Base-by-base conservation (phyloP, 2,329 filamentous ascomycete species). In the Talaromyces sp. region DNA sequence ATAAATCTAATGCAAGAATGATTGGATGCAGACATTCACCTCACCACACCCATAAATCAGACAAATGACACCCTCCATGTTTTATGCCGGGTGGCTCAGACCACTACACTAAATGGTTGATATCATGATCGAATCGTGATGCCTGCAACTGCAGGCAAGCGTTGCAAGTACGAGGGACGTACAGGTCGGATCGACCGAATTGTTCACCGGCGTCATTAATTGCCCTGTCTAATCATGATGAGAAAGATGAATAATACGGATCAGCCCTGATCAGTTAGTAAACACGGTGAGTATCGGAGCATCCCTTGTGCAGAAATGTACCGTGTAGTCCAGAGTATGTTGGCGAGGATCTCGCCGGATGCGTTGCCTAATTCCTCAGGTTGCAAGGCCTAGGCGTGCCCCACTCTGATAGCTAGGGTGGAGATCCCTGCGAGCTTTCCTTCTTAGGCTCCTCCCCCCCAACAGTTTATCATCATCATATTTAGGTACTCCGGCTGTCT, bases 401-500 rank as follows among this genome's bases (percentile, higher is more conserved):
- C 48, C 48, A 52, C 48, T 28, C 45, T 48, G 45, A 52, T 36
- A 52, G 48, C 48, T 52, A 21, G 48, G 31, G 48, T 52, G 46
- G 46, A 36, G 36, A 39, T 39, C 10, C 36, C n/a, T 4, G 36
- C n/a, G 36, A 39, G 36, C 36, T 39, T 36, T 51, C 28, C 43
- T 31, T 2, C 28, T 17, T 28, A 11, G 31, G 31, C 36, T 41
- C 19, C 39, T n/a, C 11, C 22, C 21, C 48, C 48, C 48, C 48
- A 52, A 52, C 48, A 39, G 28, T 37, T 52, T 51, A 36, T 52
- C 48, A 48, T 48, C 33, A 48, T 48, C 45, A 48, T 48, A 48
- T 48, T 48, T 48, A n/a, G n/a, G n/a, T n/a, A 48, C 45, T 48
- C 45, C 45, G 45, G n/a, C n/a, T n/a, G n/a, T n/a, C n/a, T 48